Evolutionary conservation across 2,329 filamentous ascomycete species (phyloP).

Genomic region (Phoma sp.): DNA sequence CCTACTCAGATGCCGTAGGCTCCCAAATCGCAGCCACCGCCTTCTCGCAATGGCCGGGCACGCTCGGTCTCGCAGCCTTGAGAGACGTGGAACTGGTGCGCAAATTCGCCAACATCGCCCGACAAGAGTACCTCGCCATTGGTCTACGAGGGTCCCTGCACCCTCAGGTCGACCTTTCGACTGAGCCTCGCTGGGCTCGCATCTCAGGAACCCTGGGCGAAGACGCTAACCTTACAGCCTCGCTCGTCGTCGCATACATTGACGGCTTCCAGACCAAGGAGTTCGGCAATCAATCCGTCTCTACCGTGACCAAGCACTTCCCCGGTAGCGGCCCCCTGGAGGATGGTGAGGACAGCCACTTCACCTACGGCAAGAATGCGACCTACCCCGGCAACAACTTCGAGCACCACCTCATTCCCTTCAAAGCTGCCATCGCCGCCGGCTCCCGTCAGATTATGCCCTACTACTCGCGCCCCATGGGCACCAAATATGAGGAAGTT

Average conservation of each 20-base stretch:
- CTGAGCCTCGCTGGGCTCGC: conserved; percentile 59
- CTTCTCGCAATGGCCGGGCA: conserved; percentile 61
- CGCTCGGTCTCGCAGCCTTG: conserved; percentile 58
- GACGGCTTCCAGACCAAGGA: conserved; percentile 56
- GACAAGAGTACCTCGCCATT: conserved; percentile 54
- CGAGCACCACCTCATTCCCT: conserved; percentile 58
- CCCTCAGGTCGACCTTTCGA: conserved; percentile 59
- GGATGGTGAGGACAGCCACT: conserved; percentile 60
- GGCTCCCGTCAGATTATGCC: conserved; percentile 61
- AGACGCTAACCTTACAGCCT: conserved; percentile 51
- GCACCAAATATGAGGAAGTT: conserved; percentile 54
- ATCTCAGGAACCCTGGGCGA: conserved; percentile 57
- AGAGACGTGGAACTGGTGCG: conserved; percentile 53
- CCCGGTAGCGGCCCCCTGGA: conserved; percentile 58
- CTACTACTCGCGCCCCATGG: conserved; percentile 58
- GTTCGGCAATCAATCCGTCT: conserved; percentile 54
- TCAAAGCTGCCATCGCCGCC: conserved; percentile 57
- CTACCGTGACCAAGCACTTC: conserved; percentile 61
- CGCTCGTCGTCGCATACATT: conserved; percentile 53
- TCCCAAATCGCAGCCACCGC: conserved; percentile 52
- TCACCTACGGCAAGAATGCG: conserved; percentile 58
- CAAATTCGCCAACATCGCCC: conserved; percentile 57
- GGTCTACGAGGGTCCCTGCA: conserved; percentile 57
- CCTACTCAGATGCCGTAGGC: conserved; percentile 53
- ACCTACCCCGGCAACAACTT: conserved; percentile 59